Evolutionary conservation across 2,329 filamentous ascomycete species (phyloP).

Genomic region (Talaromyces sp.): DNA sequence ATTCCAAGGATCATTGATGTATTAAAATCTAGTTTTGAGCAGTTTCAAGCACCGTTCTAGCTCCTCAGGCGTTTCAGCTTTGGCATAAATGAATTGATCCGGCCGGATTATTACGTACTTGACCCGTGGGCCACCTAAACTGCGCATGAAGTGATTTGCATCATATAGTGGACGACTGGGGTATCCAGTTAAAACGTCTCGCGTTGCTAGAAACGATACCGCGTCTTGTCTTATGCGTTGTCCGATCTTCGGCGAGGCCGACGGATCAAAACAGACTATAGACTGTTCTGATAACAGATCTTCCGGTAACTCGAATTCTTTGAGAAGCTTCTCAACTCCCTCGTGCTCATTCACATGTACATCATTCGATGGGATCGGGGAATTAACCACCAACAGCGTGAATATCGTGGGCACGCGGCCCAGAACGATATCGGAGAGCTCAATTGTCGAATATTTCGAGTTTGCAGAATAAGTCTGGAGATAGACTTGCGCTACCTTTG

Average conservation of each 20-base stretch:
- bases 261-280: background rate
- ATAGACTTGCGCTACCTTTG: constrained; percentile 5
- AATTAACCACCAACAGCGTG: background rate
- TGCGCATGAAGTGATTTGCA: background rate
- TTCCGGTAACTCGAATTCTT: background rate
- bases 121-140: background rate
- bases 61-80: background rate
- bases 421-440: background rate
- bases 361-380: background rate
- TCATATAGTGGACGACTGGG: background rate
- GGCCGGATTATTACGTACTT: background rate
- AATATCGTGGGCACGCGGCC: background rate
- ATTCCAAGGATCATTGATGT: no score
- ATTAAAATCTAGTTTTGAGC: background rate
- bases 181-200: background rate
- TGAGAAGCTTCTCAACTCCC: background rate
- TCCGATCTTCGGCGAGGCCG: background rate
- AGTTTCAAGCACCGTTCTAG: background rate
- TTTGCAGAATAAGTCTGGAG: background rate
- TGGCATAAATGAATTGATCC: background rate
- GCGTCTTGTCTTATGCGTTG: background rate
- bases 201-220: background rate
- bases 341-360: background rate
- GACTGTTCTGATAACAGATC: background rate
- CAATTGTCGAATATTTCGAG: background rate